phyloP scores from a whole-genome alignment of 768 basidiomycete genomes.

The Gymnopilus junonius region DNA sequence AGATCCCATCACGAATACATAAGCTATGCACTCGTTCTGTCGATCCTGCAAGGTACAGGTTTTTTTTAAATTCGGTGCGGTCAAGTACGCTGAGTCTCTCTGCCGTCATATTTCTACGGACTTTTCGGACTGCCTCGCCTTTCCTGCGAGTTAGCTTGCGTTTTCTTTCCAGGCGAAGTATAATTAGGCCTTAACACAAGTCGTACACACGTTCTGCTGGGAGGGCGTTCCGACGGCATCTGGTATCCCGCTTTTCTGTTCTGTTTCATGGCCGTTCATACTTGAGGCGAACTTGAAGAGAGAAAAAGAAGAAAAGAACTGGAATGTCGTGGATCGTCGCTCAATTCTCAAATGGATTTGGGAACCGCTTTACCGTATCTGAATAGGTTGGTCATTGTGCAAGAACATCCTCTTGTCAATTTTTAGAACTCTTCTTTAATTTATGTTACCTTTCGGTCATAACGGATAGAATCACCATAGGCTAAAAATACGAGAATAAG shows the following conservation, averaged over 20 bases:
- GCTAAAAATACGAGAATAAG: neutral
- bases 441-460: neutral
- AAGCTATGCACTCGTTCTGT: neutral
- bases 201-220: neutral
- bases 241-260: neutral
- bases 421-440: neutral
- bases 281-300: neutral
- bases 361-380: no score
- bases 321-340: neutral
- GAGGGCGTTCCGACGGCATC: neutral
- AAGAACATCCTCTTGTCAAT: neutral
- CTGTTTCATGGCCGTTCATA: neutral
- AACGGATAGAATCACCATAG: neutral
- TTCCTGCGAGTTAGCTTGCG: neutral
- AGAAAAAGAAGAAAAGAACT: no score
- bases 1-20: neutral
- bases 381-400: neutral
- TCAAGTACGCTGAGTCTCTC: neutral
- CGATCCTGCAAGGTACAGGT: constrained; percentile 2
- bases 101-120: neutral
- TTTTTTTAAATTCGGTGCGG: neutral
- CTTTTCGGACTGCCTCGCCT: neutral
- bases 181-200: neutral
- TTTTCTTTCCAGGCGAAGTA: neutral
- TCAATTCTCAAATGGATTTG: neutral